These are phyloP conservation scores for Corylus avellana DNA, from an alignment of 306 rosid species.

Conservation along the genomic window DNA sequence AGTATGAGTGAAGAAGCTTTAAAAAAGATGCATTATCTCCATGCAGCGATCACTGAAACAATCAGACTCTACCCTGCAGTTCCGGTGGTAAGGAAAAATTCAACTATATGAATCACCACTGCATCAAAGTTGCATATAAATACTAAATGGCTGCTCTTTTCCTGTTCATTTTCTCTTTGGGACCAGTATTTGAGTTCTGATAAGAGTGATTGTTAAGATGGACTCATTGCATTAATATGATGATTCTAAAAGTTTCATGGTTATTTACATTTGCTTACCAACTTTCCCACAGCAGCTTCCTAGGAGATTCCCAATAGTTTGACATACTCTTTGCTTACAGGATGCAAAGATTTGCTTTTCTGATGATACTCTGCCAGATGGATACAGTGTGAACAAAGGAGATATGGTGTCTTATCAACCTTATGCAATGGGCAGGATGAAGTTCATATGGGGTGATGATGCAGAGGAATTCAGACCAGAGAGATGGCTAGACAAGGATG, in stretches of 20 bases:
- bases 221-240: background rate
- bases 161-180: background rate
- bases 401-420: slow-evolving; percentile 65
- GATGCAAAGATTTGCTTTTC: slow-evolving; percentile 69
- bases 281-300: background rate
- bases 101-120: too few relatives aligned
- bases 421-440: slow-evolving; percentile 90
- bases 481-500: slow-evolving; percentile 71
- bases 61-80: slow-evolving; percentile 80
- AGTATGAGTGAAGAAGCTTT: slow-evolving; percentile 52
- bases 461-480: slow-evolving; percentile 69
- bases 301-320: background rate
- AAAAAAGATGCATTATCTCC: slow-evolving; percentile 72
- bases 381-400: slow-evolving; percentile 62
- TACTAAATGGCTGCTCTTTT: background rate
- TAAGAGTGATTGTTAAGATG: too few relatives aligned
- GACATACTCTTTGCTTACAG: slow-evolving; percentile 34
- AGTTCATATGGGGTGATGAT: slow-evolving; percentile 81
- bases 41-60: slow-evolving; percentile 77
- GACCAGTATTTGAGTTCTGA: background rate
- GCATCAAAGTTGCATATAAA: background rate
- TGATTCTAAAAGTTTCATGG: background rate
- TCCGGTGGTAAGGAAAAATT: slow-evolving; percentile 62
- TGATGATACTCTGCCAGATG: slow-evolving; percentile 77
- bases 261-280: background rate